phyloP scores from a whole-genome alignment of 140 eudicot species.

The Anethum foeniculum region DNA sequence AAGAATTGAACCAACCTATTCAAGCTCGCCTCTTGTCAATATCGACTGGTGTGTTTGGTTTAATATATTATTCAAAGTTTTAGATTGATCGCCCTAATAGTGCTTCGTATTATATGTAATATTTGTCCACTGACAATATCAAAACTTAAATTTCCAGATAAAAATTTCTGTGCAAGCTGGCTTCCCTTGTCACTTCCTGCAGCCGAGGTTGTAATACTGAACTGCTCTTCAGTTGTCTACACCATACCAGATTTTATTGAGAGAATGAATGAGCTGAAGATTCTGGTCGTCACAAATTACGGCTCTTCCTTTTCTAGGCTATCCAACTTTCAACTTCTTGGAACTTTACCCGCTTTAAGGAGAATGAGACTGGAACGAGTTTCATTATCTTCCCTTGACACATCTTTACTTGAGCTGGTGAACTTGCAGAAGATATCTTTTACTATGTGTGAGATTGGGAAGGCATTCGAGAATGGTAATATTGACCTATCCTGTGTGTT shows the following conservation, averaged over 20 bases:
- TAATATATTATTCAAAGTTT: background rate
- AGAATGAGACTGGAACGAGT: conserved; percentile 28
- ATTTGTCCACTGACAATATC: background rate
- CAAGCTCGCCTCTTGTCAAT: conserved; percentile 30
- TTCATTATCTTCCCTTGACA: conserved; percentile 19
- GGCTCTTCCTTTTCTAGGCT: conserved; percentile 11
- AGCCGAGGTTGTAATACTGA: conserved; percentile 26
- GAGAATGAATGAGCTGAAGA: conserved; percentile 19
- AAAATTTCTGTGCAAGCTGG: conserved; percentile 24
- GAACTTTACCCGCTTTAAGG: conserved; percentile 12
- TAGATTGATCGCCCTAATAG: background rate
- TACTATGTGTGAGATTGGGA: conserved; percentile 31
- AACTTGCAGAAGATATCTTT: conserved; percentile 29
- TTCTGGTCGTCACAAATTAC: conserved; percentile 16
- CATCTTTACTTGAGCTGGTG: conserved; percentile 12
- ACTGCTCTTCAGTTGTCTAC: conserved; percentile 15
- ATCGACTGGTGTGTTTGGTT: conserved; percentile 32
- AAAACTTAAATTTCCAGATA: conserved; percentile 15
- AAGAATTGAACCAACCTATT: conserved; percentile 24
- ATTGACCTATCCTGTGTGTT: conserved; percentile 15
- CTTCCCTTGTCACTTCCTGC: conserved; percentile 22
- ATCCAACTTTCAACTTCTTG: conserved; percentile 13
- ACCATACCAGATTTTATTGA: conserved; percentile 17
- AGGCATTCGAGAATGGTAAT: conserved; percentile 21
- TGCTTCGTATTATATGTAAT: background rate